A percentile compares a stretch with the other conserved stretches of the same genome.
phyloP scores from a whole-genome alignment of 768 basidiomycete genomes.

The Mrakia hoshinonis region DNA sequence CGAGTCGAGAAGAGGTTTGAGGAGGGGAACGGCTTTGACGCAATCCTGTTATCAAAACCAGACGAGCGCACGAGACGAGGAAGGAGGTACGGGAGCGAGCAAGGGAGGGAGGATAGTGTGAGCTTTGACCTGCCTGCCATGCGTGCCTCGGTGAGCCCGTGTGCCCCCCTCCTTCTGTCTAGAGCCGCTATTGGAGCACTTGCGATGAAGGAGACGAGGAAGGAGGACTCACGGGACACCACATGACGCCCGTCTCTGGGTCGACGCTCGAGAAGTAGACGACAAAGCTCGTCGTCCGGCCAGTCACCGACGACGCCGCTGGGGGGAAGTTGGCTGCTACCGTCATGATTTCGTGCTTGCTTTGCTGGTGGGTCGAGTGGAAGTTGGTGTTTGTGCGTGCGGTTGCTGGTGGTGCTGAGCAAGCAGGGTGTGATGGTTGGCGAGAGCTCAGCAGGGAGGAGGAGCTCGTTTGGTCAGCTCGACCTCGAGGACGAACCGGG shows the following conservation, averaged over 20 bases:
- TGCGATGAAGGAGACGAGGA: too few species aligned
- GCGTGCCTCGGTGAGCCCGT: too few species aligned
- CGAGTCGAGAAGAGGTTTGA: neutral
- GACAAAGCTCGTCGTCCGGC: neutral
- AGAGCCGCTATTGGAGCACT: too few species aligned
- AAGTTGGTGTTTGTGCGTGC: too few species aligned
- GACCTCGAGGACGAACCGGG: too few species aligned
- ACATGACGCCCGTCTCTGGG: neutral
- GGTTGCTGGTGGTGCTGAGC: too few species aligned
- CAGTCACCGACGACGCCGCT: neutral
- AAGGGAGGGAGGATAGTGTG: neutral
- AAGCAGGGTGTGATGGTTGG: too few species aligned
- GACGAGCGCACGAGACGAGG: neutral
- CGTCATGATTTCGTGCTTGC: neutral
- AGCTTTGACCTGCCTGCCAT: neutral
- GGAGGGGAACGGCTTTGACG: neutral
- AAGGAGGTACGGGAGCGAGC: neutral
- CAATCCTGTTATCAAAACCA: neutral
- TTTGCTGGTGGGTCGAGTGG: neutral
- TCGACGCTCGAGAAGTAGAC: conserved; percentile 8
- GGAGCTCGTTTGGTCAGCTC: too few species aligned
- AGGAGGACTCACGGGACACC: conserved; percentile 3
- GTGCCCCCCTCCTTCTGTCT: neutral
- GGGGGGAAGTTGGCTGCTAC: neutral
- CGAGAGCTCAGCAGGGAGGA: too few species aligned